phyloP scores from a whole-genome alignment of 768 basidiomycete genomes.

The Paxillus ammoniavirescens region DNA sequence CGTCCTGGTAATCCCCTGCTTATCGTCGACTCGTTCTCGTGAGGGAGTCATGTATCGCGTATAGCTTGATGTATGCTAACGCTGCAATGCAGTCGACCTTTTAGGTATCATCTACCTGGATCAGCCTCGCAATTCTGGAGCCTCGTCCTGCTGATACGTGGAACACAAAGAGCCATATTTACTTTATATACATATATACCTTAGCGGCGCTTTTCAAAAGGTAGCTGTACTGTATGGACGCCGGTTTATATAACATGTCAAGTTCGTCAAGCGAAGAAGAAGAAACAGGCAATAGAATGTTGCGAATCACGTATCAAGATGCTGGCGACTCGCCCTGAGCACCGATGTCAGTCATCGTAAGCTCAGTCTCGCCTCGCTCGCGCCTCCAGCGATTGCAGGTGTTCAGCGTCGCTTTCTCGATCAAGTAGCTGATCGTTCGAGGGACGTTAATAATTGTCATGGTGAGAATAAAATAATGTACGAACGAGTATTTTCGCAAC shows the following conservation, averaged over 20 bases:
- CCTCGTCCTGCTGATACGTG: not conserved
- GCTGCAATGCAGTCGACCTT: not conserved
- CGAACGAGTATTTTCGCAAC: slow-evolving; percentile 77
- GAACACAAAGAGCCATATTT: not conserved
- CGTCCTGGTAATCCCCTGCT: slow-evolving; percentile 70
- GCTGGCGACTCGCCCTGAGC: slow-evolving; percentile 31
- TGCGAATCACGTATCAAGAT: slow-evolving; percentile 8
- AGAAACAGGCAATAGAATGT: slow-evolving; percentile 2
- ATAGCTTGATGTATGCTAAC: not conserved
- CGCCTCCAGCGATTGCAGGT: slow-evolving; percentile 87
- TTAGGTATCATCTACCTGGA: not conserved
- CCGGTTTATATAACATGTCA: not conserved
- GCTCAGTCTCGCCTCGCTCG: slow-evolving; percentile 75
- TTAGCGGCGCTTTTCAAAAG: not conserved
- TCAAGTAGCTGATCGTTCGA: slow-evolving; percentile 57
- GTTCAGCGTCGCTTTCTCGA: slow-evolving; percentile 67
- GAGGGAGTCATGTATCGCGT: not conserved
- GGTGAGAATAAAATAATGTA: not conserved
- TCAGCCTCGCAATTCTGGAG: not conserved
- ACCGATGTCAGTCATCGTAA: slow-evolving; percentile 56
- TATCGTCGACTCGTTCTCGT: not conserved
- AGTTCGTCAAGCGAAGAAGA: slow-evolving; percentile 1
- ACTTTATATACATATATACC: not conserved
- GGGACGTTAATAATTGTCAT: not conserved
- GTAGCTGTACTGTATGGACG: not conserved